A percentile compares a stretch with the other conserved stretches of the same genome.
phyloP scores from a whole-genome alignment of 805 yeast genomes.

The Cyberlindnera misumaiensis region DNA sequence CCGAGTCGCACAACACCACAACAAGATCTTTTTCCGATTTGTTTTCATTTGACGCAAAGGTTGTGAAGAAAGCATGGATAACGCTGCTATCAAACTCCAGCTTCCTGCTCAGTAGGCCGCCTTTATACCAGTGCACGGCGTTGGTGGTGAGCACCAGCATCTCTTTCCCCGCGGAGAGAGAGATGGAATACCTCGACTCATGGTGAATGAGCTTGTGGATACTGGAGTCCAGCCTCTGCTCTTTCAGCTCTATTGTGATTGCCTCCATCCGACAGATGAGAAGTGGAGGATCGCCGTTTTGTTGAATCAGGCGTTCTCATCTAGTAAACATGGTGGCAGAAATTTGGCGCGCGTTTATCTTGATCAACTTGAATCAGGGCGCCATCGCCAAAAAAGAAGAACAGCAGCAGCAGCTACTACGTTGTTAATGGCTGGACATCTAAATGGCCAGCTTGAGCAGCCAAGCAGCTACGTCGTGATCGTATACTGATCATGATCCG shows the following conservation, averaged over 20 bases:
- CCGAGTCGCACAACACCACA: conserved; percentile 53
- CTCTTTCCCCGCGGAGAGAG: conserved; percentile 9
- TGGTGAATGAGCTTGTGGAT: conserved; percentile 2
- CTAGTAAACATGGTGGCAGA: too few relatives aligned
- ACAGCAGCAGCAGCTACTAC: too few relatives aligned
- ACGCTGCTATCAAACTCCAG: conserved; percentile 45
- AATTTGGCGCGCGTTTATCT: too few relatives aligned
- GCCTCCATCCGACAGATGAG: conserved; percentile 3
- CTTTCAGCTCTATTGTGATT: conserved; percentile 5
- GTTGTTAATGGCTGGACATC: too few relatives aligned
- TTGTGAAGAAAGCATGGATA: conserved; percentile 54
- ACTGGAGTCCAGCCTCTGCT: conserved; percentile 7
- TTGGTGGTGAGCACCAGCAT: conserved; percentile 11
- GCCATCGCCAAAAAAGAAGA: too few relatives aligned
- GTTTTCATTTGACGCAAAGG: conserved; percentile 28
- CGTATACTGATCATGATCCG: too few relatives aligned
- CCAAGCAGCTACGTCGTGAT: too few relatives aligned
- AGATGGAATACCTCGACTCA: conserved; percentile 2
- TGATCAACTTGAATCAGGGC: too few relatives aligned
- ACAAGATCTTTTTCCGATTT: conserved; percentile 38
- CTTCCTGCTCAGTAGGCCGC: conserved; percentile 41
- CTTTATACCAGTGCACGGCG: conserved; percentile 36
- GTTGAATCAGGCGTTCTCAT: too few relatives aligned
- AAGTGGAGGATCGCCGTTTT: too few relatives aligned
- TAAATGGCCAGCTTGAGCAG: too few relatives aligned